These are phyloP conservation scores for Venturia aucupariae DNA, from an alignment of 2,329 filamentous ascomycete species.

Conservation along the genomic window DNA sequence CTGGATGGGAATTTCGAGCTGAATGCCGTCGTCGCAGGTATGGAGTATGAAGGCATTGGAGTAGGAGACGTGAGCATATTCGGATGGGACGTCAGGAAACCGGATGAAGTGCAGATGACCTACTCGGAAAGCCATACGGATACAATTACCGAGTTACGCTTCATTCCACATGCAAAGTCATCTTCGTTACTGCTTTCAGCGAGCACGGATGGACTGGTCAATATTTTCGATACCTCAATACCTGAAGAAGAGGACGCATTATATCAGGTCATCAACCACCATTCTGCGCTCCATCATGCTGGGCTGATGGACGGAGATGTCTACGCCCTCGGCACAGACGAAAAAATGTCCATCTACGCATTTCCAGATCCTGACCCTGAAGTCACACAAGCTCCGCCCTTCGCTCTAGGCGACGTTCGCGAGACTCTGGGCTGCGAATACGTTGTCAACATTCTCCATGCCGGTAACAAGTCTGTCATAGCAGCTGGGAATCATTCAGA, in stretches of 20 bases:
- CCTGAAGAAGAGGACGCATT: slow-evolving; percentile 69
- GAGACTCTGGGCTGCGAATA: slow-evolving; percentile 61
- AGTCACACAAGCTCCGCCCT: slow-evolving; percentile 41
- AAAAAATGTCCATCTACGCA: slow-evolving; percentile 65
- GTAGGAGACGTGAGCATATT: slow-evolving; percentile 29
- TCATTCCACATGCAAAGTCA: slow-evolving; percentile 15
- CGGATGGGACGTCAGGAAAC: slow-evolving; percentile 35
- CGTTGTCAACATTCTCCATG: slow-evolving; percentile 56
- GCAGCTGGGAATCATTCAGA: slow-evolving; percentile 52
- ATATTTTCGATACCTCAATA: slow-evolving; percentile 59
- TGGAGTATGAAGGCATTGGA: slow-evolving; percentile 54
- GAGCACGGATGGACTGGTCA: slow-evolving; percentile 71
- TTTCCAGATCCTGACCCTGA: slow-evolving; percentile 54
- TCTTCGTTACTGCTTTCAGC: slow-evolving; percentile 55
- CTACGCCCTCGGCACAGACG: slow-evolving; percentile 68
- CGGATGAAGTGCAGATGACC: slow-evolving; percentile 27
- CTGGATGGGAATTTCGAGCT: slow-evolving; percentile 50
- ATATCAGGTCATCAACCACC: slow-evolving; percentile 69
- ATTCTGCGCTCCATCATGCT: slow-evolving; percentile 63
- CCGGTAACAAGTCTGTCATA: slow-evolving; percentile 51
- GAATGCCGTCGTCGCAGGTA: slow-evolving; percentile 60
- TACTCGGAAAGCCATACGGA: slow-evolving; percentile 44
- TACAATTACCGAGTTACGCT: slow-evolving; percentile 48
- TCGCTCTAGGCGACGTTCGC: slow-evolving; percentile 58
- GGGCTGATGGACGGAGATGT: slow-evolving; percentile 60